Base-by-base conservation (phyloP, 306 rosid species). In the Vigna hirtella region DNA sequence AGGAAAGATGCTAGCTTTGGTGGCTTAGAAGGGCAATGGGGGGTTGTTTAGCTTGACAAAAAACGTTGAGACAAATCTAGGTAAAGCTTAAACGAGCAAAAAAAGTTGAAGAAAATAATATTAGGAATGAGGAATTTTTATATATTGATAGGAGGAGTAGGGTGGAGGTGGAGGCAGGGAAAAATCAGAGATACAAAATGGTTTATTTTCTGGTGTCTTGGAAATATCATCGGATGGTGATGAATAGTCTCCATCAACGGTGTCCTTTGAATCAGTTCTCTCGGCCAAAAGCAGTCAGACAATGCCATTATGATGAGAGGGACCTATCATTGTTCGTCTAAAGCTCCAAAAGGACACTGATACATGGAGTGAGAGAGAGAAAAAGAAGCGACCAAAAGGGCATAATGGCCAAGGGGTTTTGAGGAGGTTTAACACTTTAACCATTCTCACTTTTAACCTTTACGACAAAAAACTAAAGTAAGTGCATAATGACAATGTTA, bases 181-280 rank as follows among this genome's bases (percentile, higher is more conserved):
- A 66, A 65, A 65, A 73, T 47, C 16, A 57, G 83, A 58, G 83
- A 78, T 72, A 15, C 72, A 73, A 73, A 83, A 74, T 73, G 86
- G 62, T 74, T 72, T 50, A 66, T 70, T 83, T 79, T 51, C 57
- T 74, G 87, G 76, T 70, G 70, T 74, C 72, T 87, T 61, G 96
- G 96, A 88, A 90, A 85, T 88, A 85, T 85, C 78, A 85, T 76
- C 17, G 83, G 85, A 83, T 84, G 85, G 94, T 70, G 93, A 84
- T 93, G 99, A 93, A 86, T 91, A 80, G 99, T 93, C 99, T 34
- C 80, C 53, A 72, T 96, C 98, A 86, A 82, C n/a, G 78, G 91
- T 81, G 97, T 93, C 97, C 98, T 91, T 95, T 81, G 97, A 91
- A 93, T 95, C 98, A 88, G 97, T 91, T 89, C 94, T 88, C 90